Base-by-base conservation (phyloP, 169 alveolate genomes). In the Cardiosporidium cionae region DNA sequence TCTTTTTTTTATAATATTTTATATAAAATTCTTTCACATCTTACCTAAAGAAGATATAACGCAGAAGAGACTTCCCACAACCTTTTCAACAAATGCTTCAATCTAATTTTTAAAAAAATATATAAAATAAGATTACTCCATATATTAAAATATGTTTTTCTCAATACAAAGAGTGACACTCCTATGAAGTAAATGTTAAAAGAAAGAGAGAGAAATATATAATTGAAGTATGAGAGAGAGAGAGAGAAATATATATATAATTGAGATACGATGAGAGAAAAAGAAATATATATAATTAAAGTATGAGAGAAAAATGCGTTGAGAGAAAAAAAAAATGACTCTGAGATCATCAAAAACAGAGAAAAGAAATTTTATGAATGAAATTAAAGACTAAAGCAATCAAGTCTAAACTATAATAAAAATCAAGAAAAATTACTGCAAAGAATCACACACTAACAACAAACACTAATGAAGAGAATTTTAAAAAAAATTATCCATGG, bases 21-120 rank as follows among this genome's bases (percentile, higher is more conserved):
- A n/a, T n/a, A n/a, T n/a, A n/a, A n/a, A n/a, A n/a, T n/a, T n/a
- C n/a, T n/a, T n/a, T n/a, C 4, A 23, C 2, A 32, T 5, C 78
- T 4, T 0, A 54, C 78, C 78, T 29, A 72, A 44, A 0, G 78
- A 64, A 22, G 78, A 70, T 32, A 72, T 16, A 32, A 72, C 78
- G 63, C 71, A 23, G 34, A 72, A 65, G 23, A 72, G 78, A 7
- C 78, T 52, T 7, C 6, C 28, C 1, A 44, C 78, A 1, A 66
- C 36, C 6, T 1, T 33, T 4, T 32, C 36, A 2, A 72, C 31
- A 0, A 58, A 52, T 27, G 6, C 67, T 68, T 69, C 67, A 22
- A 69, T 28, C 65, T 65, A 29, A 0, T 23, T 28, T 25, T 3
- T 3, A 22, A 29, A 58, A 9, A 3, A 29, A 7, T 32, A 58